Percentiles rank a stretch among this genome's conserved stretches.
Conservation (phyloP, 2,329 filamentous ascomycete genomes). For the Beauveria caledonica region DNA sequence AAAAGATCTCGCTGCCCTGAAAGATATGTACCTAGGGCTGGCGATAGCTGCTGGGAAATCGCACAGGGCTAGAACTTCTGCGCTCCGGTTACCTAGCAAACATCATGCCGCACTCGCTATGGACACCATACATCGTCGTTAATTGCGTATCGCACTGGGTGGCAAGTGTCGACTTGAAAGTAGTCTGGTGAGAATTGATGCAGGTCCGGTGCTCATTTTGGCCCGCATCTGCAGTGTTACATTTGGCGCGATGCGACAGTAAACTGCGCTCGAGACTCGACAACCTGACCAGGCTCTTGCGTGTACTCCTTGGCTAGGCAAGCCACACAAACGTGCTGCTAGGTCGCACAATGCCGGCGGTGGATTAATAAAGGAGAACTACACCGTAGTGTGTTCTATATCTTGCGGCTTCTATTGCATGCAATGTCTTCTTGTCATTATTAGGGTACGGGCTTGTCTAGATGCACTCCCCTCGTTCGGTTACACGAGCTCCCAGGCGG, state of each 20-base stretch:
- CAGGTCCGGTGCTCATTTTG: slow-evolving; percentile 9
- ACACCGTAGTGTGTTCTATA: background rate
- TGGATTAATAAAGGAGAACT: background rate
- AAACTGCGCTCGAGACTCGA: slow-evolving; percentile 4
- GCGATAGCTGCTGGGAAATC: background rate
- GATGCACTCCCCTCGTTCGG: background rate
- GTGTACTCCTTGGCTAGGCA: background rate
- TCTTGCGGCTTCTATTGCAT: background rate
- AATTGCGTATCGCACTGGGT: background rate
- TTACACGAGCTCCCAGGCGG: slow-evolving; percentile 1
- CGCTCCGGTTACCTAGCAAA: background rate
- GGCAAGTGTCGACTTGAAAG: background rate
- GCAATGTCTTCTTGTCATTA: background rate
- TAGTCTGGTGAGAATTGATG: background rate
- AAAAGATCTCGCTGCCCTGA: background rate
- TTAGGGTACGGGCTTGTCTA: background rate
- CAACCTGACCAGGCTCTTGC: background rate
- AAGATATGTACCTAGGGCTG: background rate
- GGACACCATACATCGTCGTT: background rate
- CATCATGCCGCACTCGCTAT: background rate
- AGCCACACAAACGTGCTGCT: background rate
- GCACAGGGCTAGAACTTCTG: background rate
- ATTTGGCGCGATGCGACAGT: slow-evolving; percentile 4
- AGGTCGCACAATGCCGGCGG: background rate
- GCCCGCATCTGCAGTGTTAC: slow-evolving; percentile 5